Evolutionary conservation across 257 asterid species (phyloP).

Genomic region (Perilla frutescens): DNA sequence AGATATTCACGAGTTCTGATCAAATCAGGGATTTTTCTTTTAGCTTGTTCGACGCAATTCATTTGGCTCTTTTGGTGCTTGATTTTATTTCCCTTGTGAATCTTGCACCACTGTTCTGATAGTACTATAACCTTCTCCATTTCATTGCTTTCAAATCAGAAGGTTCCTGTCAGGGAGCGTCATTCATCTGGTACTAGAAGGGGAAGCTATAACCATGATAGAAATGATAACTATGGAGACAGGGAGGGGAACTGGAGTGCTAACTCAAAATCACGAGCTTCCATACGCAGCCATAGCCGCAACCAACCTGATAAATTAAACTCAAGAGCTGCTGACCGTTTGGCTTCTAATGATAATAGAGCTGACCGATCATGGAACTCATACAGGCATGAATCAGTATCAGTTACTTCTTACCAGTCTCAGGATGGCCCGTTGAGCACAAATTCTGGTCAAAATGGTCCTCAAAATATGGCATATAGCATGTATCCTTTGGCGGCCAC

Average conservation of each 20-base stretch:
- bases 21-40: constrained; percentile 9
- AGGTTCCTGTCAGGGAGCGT: constrained; percentile 71
- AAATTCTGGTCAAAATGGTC: constrained; percentile 57
- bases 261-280: constrained; percentile 68
- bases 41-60: not conserved
- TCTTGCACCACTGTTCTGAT: not conserved
- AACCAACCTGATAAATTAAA: constrained; percentile 67
- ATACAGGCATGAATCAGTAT: constrained; percentile 46
- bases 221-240: constrained; percentile 67
- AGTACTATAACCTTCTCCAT: constrained; percentile 25
- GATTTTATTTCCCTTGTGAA: not conserved
- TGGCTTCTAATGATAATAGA: constrained; percentile 60
- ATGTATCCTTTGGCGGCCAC: constrained; percentile 65
- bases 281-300: constrained; percentile 65
- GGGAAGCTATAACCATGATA: constrained; percentile 75
- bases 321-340: constrained; percentile 63
- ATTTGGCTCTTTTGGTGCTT: constrained; percentile 9
- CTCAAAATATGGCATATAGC: constrained; percentile 59
- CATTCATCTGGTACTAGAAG: constrained; percentile 73
- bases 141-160: constrained; percentile 65
- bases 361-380: constrained; percentile 72
- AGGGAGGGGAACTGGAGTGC: constrained; percentile 82
- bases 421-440: constrained; percentile 72
- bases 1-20: constrained; percentile 5
- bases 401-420: constrained; percentile 59